A percentile compares a stretch with the other conserved stretches of the same genome.
phyloP scores from a whole-genome alignment of 805 yeast species.

The Wickerhamomyces alni region DNA sequence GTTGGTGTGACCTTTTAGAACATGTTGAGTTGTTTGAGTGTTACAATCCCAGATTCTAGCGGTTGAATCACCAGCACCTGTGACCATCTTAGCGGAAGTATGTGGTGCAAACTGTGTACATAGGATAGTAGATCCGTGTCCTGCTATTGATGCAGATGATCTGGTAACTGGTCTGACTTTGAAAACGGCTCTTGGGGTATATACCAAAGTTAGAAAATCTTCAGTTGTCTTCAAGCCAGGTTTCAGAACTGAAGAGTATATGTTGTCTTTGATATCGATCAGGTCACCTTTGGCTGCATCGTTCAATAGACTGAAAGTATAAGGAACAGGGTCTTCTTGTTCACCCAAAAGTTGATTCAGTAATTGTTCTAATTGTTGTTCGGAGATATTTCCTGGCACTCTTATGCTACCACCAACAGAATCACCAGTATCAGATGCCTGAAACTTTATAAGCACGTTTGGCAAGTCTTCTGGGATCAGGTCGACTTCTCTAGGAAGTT shows the following conservation, averaged over 20 bases:
- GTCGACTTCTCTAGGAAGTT: constrained; percentile 68
- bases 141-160: constrained; percentile 87
- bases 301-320: constrained; percentile 66
- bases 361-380: constrained; percentile 81
- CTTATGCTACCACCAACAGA: constrained; percentile 76
- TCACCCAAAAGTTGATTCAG: constrained; percentile 72
- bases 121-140: constrained; percentile 90
- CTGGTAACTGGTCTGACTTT: constrained; percentile 88
- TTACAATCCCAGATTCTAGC: constrained; percentile 97
- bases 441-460: constrained; percentile 80
- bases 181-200: constrained; percentile 92
- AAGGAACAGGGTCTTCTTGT: constrained; percentile 73
- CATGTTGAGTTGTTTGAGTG: constrained; percentile 83
- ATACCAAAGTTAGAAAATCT: constrained; percentile 85
- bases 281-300: constrained; percentile 37
- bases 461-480: constrained; percentile 76
- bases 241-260: constrained; percentile 75
- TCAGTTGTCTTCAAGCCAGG: constrained; percentile 89
- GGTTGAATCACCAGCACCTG: constrained; percentile 95
- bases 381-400: constrained; percentile 86
- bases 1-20: constrained; percentile 78
- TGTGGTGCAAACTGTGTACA: constrained; percentile 93
- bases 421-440: constrained; percentile 91
- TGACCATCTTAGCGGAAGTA: constrained; percentile 76
- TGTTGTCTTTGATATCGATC: constrained; percentile 70